Base-by-base conservation (phyloP, 805 yeast genomes). In the Pichia cabralensis region DNA sequence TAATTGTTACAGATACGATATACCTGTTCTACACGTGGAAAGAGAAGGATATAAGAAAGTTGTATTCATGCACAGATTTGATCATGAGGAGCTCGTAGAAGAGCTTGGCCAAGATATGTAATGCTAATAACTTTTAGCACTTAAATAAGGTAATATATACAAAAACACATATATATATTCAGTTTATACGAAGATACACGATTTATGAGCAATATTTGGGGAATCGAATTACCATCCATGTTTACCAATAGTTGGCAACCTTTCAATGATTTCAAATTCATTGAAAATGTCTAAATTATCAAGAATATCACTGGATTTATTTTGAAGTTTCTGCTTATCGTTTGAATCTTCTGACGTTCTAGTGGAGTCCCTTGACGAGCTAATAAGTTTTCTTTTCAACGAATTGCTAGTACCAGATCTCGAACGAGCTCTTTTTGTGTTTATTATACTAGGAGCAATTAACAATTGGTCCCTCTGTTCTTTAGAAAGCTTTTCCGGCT, bases 11-110 rank as follows among this genome's bases (percentile, higher is more conserved):
- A 34, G 86, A 45, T 80, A 74, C 50, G 94, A 81, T 49, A 79
- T 81, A 6, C 94, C 94, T 0, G 94, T 81, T 0, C 49, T 81
- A 27, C 88, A 81, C 50, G 62, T 81, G 8, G 77, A 76, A 45
- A 61, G 75, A 38, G 68, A 66, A 33, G 48, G 48, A 3, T 58
- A 48, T 22, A 62, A 67, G 30, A 67, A 76, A 3, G 65, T 68
- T 5, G 76, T 74, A 46, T 73, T 76, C 49, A 79, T 80, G 80
- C 89, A 81, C 55, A 65, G 73, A 35, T 66, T 81, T 37, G 60
- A 74, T 36, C 65, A 67, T 29, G 69, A 67, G 5, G 76, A 75
- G 38, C 50, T 80, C 4, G 43, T 65, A 11, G 74, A 70, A 15
- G 80, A 71, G 44, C 60, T 79, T 18, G 50, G 48, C 21, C 63